Conservation (phyloP, 2,329 filamentous ascomycete genomes). For the Claviceps sp. region DNA sequence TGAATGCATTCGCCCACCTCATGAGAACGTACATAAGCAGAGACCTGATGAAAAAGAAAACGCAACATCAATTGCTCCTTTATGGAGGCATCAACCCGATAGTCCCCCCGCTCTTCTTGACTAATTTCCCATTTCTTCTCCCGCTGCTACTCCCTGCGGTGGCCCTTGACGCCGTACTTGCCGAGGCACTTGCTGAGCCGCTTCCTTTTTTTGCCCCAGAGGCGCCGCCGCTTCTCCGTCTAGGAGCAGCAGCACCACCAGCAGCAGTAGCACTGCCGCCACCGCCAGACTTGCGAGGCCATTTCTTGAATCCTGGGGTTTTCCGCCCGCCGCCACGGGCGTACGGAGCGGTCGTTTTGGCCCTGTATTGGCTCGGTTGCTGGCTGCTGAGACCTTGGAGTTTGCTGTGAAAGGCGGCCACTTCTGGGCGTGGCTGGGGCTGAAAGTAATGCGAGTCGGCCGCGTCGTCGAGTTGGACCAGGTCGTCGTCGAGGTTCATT, state of each 20-base stretch:
- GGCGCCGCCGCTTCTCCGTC: slow-evolving; percentile 14
- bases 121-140: slow-evolving; percentile 17
- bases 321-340: slow-evolving; percentile 15
- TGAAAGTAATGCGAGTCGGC: slow-evolving; percentile 37
- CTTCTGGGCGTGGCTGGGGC: slow-evolving; percentile 14
- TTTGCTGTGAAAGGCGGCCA: slow-evolving; percentile 21
- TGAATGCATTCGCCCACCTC: background rate
- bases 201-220: slow-evolving; percentile 17
- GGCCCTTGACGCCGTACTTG: slow-evolving; percentile 8
- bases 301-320: slow-evolving; percentile 16
- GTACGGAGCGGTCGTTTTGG: slow-evolving; percentile 12
- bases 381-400: slow-evolving; percentile 18
- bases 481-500: slow-evolving; percentile 23
- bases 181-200: slow-evolving; percentile 13
- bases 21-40: background rate
- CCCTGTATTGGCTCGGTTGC: slow-evolving; percentile 12
- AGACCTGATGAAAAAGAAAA: background rate
- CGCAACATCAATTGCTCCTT: background rate
- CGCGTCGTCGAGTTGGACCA: slow-evolving; percentile 23
- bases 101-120: slow-evolving; percentile 20
- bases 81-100: slow-evolving; percentile 27
- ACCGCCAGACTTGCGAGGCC: slow-evolving; percentile 10
- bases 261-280: slow-evolving; percentile 11
- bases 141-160: slow-evolving; percentile 8
- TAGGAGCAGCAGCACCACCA: slow-evolving; percentile 13